These are phyloP conservation scores for Tricholoma hemisulphureum DNA, from an alignment of 768 basidiomycete genomes.

Conservation along the genomic window DNA sequence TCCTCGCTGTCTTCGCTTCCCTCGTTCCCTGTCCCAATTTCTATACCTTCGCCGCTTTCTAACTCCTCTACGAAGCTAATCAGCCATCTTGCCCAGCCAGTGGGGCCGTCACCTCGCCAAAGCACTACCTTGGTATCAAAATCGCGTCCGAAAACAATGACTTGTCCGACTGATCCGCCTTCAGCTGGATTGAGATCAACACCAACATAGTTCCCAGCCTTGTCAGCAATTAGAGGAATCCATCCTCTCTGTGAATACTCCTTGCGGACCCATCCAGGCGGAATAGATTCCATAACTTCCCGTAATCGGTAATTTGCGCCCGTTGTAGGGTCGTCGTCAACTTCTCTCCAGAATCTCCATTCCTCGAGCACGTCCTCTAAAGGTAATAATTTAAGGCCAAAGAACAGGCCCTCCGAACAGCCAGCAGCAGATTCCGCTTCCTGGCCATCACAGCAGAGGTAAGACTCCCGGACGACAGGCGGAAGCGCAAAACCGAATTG, in stretches of 20 bases:
- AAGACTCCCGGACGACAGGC: conserved; percentile 85
- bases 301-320: conserved; percentile 75
- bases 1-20: conserved; percentile 76
- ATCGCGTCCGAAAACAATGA: conserved; percentile 98
- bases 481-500: conserved; percentile 86
- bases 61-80: conserved; percentile 89
- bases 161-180: conserved; percentile 79
- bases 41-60: conserved; percentile 86
- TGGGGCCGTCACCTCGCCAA: conserved; percentile 85
- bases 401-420: conserved; percentile 89
- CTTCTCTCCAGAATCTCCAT: conserved; percentile 95
- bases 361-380: conserved; percentile 93
- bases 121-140: conserved; percentile 98
- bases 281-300: conserved; percentile 83
- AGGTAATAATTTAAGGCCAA: conserved; percentile 89
- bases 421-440: conserved; percentile 87
- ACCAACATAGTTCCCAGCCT: conserved; percentile 94
- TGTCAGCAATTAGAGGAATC: conserved; percentile 94
- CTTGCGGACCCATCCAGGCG: conserved; percentile 82
- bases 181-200: conserved; percentile 89
- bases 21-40: conserved; percentile 61
- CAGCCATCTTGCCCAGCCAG: conserved; percentile 95
- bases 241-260: conserved; percentile 94
- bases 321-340: conserved; percentile 84
- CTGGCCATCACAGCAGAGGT: conserved; percentile 87